A percentile compares a stretch with the other conserved stretches of the same genome.
phyloP scores from a whole-genome alignment of 225 moss, liverwort and hornwort genomes.

The Bryoerythrophyllum caledonicum region DNA sequence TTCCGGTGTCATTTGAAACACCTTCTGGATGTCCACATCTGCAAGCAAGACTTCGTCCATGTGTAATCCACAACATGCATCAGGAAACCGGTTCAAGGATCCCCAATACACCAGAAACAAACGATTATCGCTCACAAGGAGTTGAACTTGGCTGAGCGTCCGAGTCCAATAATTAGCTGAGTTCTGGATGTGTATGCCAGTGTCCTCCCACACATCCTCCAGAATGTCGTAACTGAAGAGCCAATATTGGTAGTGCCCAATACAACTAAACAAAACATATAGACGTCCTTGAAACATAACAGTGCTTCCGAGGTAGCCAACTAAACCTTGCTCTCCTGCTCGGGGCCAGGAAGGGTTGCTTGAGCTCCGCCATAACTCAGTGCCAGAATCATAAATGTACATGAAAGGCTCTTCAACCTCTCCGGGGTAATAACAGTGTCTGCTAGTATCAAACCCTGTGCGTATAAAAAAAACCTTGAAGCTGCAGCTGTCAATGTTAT shows the following conservation, averaged over 20 bases:
- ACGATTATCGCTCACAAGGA: not conserved
- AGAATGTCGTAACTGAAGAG: not conserved
- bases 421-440: no score
- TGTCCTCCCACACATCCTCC: not conserved
- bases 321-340: no score
- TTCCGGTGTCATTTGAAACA: not conserved
- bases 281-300: not conserved
- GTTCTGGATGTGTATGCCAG: not conserved
- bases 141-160: no score
- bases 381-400: not conserved
- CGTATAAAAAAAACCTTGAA: not conserved
- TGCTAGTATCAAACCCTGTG: not conserved
- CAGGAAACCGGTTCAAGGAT: not conserved
- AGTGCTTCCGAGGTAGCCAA: not conserved
- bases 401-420: not conserved
- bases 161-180: not conserved
- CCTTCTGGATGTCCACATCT: no score
- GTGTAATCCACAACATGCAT: not conserved
- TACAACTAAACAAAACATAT: not conserved
- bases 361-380: not conserved
- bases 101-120: not conserved
- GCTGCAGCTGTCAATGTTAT: not conserved
- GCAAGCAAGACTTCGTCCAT: not conserved
- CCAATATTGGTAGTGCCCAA: not conserved
- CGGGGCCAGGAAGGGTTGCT: not conserved